Percentiles rank a stretch among this genome's conserved stretches.
These are phyloP conservation scores for Leptosphaerulina australis DNA, from an alignment of 2,329 filamentous ascomycete species.

Conservation along the genomic window DNA sequence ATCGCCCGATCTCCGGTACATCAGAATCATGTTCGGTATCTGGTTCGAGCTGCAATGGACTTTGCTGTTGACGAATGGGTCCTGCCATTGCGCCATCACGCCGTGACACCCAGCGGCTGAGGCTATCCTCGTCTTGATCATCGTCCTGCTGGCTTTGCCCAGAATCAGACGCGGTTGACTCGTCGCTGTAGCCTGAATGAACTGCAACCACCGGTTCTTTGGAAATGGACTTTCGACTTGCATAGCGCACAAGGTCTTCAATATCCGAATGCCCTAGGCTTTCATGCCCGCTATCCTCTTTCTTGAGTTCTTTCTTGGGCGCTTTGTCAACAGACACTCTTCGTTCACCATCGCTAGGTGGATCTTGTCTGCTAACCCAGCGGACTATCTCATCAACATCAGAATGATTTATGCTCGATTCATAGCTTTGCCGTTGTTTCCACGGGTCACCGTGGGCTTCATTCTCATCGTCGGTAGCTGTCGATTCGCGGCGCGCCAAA, in stretches of 20 bases:
- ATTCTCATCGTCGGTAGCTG: constrained; percentile 31
- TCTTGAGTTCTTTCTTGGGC: constrained; percentile 21
- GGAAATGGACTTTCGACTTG: constrained; percentile 26
- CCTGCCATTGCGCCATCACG: constrained; percentile 34
- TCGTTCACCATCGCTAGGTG: constrained; percentile 37
- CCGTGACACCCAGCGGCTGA: constrained; percentile 45
- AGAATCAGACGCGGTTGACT: constrained; percentile 39
- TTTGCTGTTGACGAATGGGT: constrained; percentile 23
- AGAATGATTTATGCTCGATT: constrained; percentile 38
- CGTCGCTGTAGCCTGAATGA: constrained; percentile 32
- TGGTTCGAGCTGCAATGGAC: constrained; percentile 4
- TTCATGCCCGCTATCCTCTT: constrained; percentile 35
- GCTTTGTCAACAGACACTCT: constrained; percentile 6
- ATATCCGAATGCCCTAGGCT: constrained; percentile 41
- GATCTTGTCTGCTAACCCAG: constrained; percentile 42
- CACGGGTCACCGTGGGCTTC: constrained; percentile 8
- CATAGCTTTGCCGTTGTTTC: constrained; percentile 21
- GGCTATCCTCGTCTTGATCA: constrained; percentile 33
- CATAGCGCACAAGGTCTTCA: constrained; percentile 39
- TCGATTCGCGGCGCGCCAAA: constrained; percentile 30
- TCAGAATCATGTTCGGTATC: constrained; percentile 30
- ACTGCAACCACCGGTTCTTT: constrained; percentile 1
- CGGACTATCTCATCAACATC: constrained; percentile 41
- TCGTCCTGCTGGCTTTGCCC: constrained; percentile 27
- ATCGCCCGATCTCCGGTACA: constrained; percentile 30